A percentile compares a stretch with the other conserved stretches of the same genome.
These are phyloP conservation scores for Candida sp. DNA, from an alignment of 1,139 yeast species.

Conservation along the genomic window DNA sequence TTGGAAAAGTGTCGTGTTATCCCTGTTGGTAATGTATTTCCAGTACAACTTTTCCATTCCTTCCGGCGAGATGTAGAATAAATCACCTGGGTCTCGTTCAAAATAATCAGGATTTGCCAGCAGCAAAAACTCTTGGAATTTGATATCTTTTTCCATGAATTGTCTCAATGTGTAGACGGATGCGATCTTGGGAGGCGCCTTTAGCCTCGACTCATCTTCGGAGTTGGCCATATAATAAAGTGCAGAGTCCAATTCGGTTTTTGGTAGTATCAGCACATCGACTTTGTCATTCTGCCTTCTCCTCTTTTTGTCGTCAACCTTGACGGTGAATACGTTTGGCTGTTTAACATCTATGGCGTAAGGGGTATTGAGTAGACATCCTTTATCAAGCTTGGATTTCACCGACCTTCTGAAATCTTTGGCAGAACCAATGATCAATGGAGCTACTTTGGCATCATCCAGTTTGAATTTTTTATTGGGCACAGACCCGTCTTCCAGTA, in stretches of 20 bases:
- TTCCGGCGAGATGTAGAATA: constrained; percentile 23
- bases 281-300: constrained; percentile 21
- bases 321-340: constrained; percentile 23
- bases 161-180: constrained; percentile 54
- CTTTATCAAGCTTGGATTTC: constrained; percentile 49
- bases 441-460: constrained; percentile 18
- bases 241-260: constrained; percentile 30
- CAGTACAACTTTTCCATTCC: constrained; percentile 53
- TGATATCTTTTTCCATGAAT: constrained; percentile 54
- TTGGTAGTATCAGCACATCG: constrained; percentile 28
- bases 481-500: constrained; percentile 5
- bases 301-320: constrained; percentile 19
- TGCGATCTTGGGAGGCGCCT: constrained; percentile 33
- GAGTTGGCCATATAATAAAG: constrained; percentile 21
- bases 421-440: constrained; percentile 52
- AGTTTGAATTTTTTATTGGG: constrained; percentile 8
- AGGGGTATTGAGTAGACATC: constrained; percentile 48
- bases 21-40: constrained; percentile 18
- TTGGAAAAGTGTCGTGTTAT: constrained; percentile 11
- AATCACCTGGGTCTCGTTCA: constrained; percentile 16
- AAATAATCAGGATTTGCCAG: constrained; percentile 22
- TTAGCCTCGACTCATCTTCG: constrained; percentile 31
- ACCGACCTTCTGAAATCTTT: constrained; percentile 48
- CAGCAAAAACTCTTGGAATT: constrained; percentile 39
- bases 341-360: constrained; percentile 40